Conservation (phyloP, 2,329 filamentous ascomycete species). For the Hypoxylon sp. region DNA sequence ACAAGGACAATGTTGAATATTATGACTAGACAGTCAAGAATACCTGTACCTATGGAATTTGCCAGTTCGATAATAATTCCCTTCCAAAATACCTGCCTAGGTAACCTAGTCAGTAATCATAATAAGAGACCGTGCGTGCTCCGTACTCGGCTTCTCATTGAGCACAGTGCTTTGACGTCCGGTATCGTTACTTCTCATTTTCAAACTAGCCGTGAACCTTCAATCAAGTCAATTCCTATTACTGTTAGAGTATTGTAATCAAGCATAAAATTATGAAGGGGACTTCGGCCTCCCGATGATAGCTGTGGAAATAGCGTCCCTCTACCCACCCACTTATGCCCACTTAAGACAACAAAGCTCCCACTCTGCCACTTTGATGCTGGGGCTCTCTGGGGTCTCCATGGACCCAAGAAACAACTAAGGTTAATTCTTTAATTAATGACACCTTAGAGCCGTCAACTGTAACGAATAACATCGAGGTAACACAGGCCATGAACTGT, state of each 20-base stretch:
- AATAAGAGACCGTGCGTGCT: slow-evolving; percentile 11
- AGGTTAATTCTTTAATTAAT: slow-evolving; percentile 42
- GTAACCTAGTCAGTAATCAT: slow-evolving; percentile 21
- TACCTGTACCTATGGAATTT: slow-evolving; percentile 18
- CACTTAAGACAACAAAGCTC: slow-evolving; percentile 17
- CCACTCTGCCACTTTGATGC: slow-evolving; percentile 24
- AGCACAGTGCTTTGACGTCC: slow-evolving; percentile 7
- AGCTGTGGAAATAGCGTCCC: slow-evolving; percentile 37
- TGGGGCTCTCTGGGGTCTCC: slow-evolving; percentile 44
- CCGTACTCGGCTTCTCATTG: slow-evolving; percentile 7
- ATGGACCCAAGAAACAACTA: slow-evolving; percentile 37
- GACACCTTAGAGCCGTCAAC: slow-evolving; percentile 23
- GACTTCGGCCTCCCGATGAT: slow-evolving; percentile 32
- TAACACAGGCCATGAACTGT: slow-evolving; percentile 33
- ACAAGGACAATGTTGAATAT: slow-evolving; percentile 10
- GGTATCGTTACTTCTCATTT: slow-evolving; percentile 11
- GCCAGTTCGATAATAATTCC: slow-evolving; percentile 10
- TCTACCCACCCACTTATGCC: slow-evolving; percentile 27
- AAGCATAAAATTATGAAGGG: slow-evolving; percentile 43
- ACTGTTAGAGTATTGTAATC: slow-evolving; percentile 36
- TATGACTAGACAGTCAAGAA: slow-evolving; percentile 11
- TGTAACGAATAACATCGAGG: slow-evolving; percentile 36
- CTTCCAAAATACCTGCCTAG: slow-evolving; percentile 13
- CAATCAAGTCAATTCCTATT: slow-evolving; percentile 29
- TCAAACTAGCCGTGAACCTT: neutral